Conservation (phyloP, 371 early-diverging fungal species). For the Blastocladiella emersonii region DNA sequence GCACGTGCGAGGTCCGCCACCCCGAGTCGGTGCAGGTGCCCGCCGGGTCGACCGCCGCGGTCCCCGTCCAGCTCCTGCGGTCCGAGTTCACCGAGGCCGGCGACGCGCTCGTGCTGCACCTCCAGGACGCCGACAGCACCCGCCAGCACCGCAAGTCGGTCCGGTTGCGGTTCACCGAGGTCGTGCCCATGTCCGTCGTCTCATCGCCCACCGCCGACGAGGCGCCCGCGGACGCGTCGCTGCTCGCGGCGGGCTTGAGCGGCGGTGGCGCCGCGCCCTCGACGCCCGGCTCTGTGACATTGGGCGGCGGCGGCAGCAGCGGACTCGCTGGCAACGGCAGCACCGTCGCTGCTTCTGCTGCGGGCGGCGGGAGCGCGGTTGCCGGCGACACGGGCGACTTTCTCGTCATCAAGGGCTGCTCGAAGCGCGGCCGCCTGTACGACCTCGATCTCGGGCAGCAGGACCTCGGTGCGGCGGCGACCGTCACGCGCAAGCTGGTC, state of each 20-base stretch:
- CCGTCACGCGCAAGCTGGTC: constrained; percentile 34
- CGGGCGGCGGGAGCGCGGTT: constrained; percentile 24
- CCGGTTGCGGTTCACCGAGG: constrained; percentile 5
- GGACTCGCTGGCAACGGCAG: background rate
- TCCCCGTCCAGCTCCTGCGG: background rate
- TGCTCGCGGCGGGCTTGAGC: too few relatives aligned
- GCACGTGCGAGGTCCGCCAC: background rate
- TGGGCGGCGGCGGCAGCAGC: too few relatives aligned
- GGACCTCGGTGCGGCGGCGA: constrained; percentile 32
- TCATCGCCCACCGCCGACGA: background rate
- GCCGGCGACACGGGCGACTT: constrained; percentile 10
- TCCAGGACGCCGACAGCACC: background rate
- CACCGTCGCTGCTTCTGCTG: background rate
- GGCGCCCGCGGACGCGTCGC: too few relatives aligned
- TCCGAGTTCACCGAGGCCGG: background rate
- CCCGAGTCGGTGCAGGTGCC: background rate
- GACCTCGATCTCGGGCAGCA: constrained; percentile 61
- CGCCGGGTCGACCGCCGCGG: background rate
- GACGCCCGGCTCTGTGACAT: too few relatives aligned
- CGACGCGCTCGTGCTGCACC: background rate
- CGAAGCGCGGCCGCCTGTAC: constrained; percentile 26
- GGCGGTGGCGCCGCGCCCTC: constrained; percentile 1
- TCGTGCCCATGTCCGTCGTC: background rate
- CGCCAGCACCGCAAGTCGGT: constrained; percentile 17
- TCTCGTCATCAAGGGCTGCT: constrained; percentile 11